Conservation (phyloP, 2,329 filamentous ascomycete genomes). For the Capronia americana region DNA sequence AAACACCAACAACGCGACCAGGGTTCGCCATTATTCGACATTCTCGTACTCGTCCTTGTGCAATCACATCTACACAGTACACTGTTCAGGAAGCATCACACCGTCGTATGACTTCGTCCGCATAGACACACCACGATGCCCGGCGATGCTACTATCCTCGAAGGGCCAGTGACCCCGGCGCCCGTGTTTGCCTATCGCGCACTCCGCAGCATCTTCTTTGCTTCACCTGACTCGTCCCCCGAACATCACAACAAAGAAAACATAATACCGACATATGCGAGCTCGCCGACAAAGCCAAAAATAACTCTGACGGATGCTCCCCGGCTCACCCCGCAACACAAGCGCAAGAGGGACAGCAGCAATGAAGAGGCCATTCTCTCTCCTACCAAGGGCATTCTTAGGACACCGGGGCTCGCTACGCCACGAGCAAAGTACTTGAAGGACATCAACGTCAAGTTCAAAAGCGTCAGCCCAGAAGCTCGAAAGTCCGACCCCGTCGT, state of each 20-base stretch:
- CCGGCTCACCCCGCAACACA: slow-evolving; percentile 39
- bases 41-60: neutral
- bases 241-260: slow-evolving; percentile 47
- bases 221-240: slow-evolving; percentile 60
- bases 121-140: slow-evolving; percentile 21
- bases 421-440: slow-evolving; percentile 67
- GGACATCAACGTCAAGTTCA: slow-evolving; percentile 51
- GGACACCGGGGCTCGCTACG: slow-evolving; percentile 65
- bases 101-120: neutral
- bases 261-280: slow-evolving; percentile 9
- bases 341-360: slow-evolving; percentile 32
- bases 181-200: slow-evolving; percentile 71
- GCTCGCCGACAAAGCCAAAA: slow-evolving; percentile 27
- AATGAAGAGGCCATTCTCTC: slow-evolving; percentile 44
- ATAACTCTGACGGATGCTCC: slow-evolving; percentile 32
- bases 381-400: slow-evolving; percentile 68
- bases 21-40: neutral
- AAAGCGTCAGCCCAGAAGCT: slow-evolving; percentile 40
- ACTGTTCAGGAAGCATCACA: neutral
- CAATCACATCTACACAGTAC: neutral
- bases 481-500: neutral
- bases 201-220: slow-evolving; percentile 69
- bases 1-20: slow-evolving; percentile 17
- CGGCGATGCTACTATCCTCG: slow-evolving; percentile 49
- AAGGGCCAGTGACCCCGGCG: slow-evolving; percentile 68